A percentile compares a stretch with the other conserved stretches of the same genome.
These are phyloP conservation scores for Tephrocybe rancida DNA, from an alignment of 768 basidiomycete species.

Conservation along the genomic window DNA sequence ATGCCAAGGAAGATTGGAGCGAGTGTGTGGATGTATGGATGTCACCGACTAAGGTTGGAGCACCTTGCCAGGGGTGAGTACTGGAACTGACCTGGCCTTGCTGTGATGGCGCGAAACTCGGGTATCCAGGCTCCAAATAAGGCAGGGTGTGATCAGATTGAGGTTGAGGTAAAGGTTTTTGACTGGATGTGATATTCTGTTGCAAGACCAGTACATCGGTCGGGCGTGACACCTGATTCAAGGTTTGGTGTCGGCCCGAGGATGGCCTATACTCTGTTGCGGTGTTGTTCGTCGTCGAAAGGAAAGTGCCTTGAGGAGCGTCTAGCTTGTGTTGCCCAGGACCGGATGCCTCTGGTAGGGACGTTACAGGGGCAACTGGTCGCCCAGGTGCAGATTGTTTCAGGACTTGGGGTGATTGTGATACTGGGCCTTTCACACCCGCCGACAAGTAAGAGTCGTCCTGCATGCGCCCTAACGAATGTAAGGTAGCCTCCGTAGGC, in stretches of 20 bases:
- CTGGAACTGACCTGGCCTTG: not conserved
- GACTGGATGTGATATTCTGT: not conserved
- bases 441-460: no score
- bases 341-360: no score
- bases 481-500: not conserved
- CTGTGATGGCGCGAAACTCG: not conserved
- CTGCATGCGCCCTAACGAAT: not conserved
- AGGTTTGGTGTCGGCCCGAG: not conserved
- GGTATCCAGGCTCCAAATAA: not conserved
- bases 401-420: no score
- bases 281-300: not conserved
- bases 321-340: no score
- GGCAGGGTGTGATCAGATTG: not conserved
- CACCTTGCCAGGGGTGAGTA: no score
- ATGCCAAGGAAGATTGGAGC: not conserved
- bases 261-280: not conserved
- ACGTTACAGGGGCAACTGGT: no score
- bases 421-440: no score
- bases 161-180: not conserved
- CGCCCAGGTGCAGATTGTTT: no score
- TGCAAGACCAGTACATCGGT: not conserved
- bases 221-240: not conserved
- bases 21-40: not conserved
- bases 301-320: not conserved
- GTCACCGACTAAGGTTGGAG: not conserved